Evolutionary conservation across 1,284 basidiomycete genomes (phyloP).

Genomic region (Xerocomus amazonicus): DNA sequence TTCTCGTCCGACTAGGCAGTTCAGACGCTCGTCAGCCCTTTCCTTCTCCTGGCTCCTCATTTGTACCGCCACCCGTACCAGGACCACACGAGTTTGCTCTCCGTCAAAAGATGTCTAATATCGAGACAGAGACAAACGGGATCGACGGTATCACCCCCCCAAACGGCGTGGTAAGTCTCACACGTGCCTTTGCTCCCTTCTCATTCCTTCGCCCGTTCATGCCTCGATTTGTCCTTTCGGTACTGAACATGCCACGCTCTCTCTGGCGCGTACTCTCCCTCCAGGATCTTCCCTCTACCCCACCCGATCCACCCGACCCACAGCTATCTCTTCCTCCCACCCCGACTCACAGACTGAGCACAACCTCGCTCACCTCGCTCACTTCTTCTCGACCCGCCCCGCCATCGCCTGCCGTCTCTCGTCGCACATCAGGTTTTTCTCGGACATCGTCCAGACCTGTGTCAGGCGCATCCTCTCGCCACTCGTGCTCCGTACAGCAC

Average conservation of each 20-base stretch:
- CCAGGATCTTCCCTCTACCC: not conserved
- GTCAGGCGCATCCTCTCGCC: constrained; percentile 17
- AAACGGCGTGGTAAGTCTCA: not conserved
- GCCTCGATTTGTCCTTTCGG: not conserved
- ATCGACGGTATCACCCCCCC: not conserved
- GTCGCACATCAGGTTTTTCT: constrained; percentile 45
- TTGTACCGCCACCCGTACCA: not conserved
- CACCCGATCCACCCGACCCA: not conserved
- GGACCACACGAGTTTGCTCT: not conserved
- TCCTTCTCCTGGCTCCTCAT: not conserved
- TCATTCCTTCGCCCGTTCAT: constrained; percentile 1
- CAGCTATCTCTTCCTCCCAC: not conserved
- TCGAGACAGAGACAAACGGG: not conserved
- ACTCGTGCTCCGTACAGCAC: constrained; percentile 10
- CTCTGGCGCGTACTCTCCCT: not conserved
- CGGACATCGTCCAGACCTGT: not conserved
- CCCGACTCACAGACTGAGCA: not conserved
- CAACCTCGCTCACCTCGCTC: constrained; percentile 23
- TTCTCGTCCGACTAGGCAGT: too few species aligned
- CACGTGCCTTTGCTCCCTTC: not conserved
- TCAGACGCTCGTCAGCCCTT: too few species aligned
- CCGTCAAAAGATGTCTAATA: not conserved
- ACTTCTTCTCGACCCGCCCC: constrained; percentile 62
- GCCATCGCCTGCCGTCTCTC: constrained; percentile 57
- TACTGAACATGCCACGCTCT: not conserved